A percentile compares a stretch with the other conserved stretches of the same genome.
Conservation (phyloP, 2,329 filamentous ascomycete genomes). For the Fusarium pseudonygamai region DNA sequence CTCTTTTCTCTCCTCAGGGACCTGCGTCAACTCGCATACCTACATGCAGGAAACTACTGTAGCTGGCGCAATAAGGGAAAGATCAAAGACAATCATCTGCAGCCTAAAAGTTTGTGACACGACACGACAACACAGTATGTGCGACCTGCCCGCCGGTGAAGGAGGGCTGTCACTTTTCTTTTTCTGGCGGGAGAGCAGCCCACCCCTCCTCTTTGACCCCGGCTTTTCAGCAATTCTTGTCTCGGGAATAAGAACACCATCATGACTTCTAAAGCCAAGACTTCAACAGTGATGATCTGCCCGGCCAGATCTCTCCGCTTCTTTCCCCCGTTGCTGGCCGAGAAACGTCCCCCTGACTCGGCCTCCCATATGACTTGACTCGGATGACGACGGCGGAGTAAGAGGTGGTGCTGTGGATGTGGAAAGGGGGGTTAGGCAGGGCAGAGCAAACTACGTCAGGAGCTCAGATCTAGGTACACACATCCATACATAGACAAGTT, state of each 20-base stretch:
- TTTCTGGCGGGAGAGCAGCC: slow-evolving; percentile 22
- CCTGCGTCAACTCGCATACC: slow-evolving; percentile 38
- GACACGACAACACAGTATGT: slow-evolving; percentile 21
- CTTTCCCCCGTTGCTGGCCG: slow-evolving; percentile 32
- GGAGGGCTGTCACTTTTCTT: slow-evolving; percentile 24
- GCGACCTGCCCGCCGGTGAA: slow-evolving; percentile 17
- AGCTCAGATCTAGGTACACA: slow-evolving; percentile 30
- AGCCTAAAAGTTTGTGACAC: slow-evolving; percentile 27
- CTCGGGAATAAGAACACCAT: slow-evolving; percentile 19
- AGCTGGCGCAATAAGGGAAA: slow-evolving; percentile 31
- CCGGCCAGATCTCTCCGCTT: background rate
- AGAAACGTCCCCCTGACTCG: slow-evolving; percentile 41
- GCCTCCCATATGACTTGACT: slow-evolving; percentile 43
- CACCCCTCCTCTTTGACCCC: slow-evolving; percentile 4
- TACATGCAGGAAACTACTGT: slow-evolving; percentile 33
- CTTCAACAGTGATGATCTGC: background rate
- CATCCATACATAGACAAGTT: slow-evolving; percentile 5
- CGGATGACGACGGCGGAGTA: slow-evolving; percentile 39
- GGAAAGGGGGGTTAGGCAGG: slow-evolving; percentile 19
- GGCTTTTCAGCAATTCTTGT: slow-evolving; percentile 10
- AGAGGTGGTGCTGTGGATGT: slow-evolving; percentile 27
- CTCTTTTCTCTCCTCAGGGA: slow-evolving; percentile 44
- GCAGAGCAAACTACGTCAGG: slow-evolving; percentile 27
- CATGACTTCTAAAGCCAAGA: background rate
- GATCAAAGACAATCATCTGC: slow-evolving; percentile 26